Evolutionary conservation across 352 stramenopile genomes (phyloP).

Genomic region (Phytophthora cryptogea): DNA sequence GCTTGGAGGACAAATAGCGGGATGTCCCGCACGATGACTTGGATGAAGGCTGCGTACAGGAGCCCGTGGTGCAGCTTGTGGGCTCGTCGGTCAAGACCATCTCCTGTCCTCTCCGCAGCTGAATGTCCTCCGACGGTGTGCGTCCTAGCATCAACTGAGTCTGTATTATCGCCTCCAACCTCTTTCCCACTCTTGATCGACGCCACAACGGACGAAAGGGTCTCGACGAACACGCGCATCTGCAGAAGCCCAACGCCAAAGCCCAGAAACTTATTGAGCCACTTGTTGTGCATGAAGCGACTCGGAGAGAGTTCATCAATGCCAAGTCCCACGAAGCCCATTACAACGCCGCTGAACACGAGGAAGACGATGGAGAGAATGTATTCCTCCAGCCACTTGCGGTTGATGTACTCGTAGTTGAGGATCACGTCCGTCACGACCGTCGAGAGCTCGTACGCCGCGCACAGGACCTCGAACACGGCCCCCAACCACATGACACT

Average conservation of each 20-base stretch:
- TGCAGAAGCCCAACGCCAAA: slow-evolving; percentile 60
- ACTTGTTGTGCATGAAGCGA: slow-evolving; percentile 39
- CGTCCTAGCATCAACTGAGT: neutral
- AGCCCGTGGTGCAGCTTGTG: slow-evolving; percentile 38
- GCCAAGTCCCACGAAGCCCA: slow-evolving; percentile 61
- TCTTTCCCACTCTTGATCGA: slow-evolving; percentile 15
- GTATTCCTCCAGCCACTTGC: slow-evolving; percentile 75
- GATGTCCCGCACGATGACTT: slow-evolving; percentile 71
- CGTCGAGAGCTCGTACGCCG: slow-evolving; percentile 66
- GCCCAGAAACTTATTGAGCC: slow-evolving; percentile 42
- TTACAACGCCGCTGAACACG: slow-evolving; percentile 57
- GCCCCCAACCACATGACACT: slow-evolving; percentile 27
- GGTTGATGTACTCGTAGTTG: slow-evolving; percentile 77
- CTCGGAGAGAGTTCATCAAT: slow-evolving; percentile 41
- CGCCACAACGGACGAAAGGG: slow-evolving; percentile 38
- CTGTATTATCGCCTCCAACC: neutral
- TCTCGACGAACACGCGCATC: slow-evolving; percentile 68
- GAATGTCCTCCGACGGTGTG: slow-evolving; percentile 9
- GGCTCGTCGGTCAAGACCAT: slow-evolving; percentile 1
- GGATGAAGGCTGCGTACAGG: slow-evolving; percentile 63
- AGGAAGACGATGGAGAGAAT: slow-evolving; percentile 74
- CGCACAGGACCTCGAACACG: slow-evolving; percentile 45
- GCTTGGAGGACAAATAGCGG: slow-evolving; percentile 75
- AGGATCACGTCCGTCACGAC: slow-evolving; percentile 75
- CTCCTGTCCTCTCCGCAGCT: slow-evolving; percentile 1